These are phyloP conservation scores for Lachnum nothofagi DNA, from an alignment of 2,329 filamentous ascomycete species.

Conservation along the genomic window DNA sequence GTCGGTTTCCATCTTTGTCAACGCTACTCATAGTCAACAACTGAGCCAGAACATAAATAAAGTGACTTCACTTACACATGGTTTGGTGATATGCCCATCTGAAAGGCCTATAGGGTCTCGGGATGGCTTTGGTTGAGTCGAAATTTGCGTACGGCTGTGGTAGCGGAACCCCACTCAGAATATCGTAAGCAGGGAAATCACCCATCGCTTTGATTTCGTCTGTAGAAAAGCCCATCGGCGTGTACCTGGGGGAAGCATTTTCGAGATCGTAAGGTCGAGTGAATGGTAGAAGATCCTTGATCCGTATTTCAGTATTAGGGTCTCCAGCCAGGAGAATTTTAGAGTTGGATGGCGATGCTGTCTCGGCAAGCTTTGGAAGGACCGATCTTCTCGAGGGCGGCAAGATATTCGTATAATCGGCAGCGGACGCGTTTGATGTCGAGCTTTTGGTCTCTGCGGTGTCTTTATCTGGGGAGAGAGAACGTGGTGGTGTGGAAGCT, in stretches of 20 bases:
- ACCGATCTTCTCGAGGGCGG: slow-evolving; percentile 28
- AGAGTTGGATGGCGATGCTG: slow-evolving; percentile 14
- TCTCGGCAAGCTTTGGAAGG: slow-evolving; percentile 25
- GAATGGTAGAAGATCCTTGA: slow-evolving; percentile 24
- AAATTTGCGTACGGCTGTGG: slow-evolving; percentile 62
- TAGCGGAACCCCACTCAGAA: slow-evolving; percentile 67
- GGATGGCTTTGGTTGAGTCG: slow-evolving; percentile 60
- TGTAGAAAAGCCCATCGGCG: slow-evolving; percentile 64
- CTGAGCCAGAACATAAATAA: neutral
- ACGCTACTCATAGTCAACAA: slow-evolving; percentile 44
- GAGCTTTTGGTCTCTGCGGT: slow-evolving; percentile 2
- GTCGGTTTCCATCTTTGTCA: slow-evolving; percentile 72
- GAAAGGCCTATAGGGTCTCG: slow-evolving; percentile 75
- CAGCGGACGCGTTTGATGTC: slow-evolving; percentile 2
- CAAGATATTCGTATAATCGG: slow-evolving; percentile 23
- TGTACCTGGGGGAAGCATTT: slow-evolving; percentile 40
- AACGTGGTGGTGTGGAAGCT: slow-evolving; percentile 31
- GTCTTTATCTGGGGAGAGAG: slow-evolving; percentile 26
- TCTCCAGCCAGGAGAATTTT: slow-evolving; percentile 16
- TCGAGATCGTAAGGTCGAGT: slow-evolving; percentile 25
- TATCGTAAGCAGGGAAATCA: slow-evolving; percentile 73
- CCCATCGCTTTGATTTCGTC: slow-evolving; percentile 66
- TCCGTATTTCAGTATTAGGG: slow-evolving; percentile 17
- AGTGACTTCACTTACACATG: slow-evolving; percentile 62
- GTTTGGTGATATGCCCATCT: slow-evolving; percentile 85